Evolutionary conservation across 2,329 filamentous ascomycete genomes (phyloP).

Genomic region (Aspergillus cejpii): DNA sequence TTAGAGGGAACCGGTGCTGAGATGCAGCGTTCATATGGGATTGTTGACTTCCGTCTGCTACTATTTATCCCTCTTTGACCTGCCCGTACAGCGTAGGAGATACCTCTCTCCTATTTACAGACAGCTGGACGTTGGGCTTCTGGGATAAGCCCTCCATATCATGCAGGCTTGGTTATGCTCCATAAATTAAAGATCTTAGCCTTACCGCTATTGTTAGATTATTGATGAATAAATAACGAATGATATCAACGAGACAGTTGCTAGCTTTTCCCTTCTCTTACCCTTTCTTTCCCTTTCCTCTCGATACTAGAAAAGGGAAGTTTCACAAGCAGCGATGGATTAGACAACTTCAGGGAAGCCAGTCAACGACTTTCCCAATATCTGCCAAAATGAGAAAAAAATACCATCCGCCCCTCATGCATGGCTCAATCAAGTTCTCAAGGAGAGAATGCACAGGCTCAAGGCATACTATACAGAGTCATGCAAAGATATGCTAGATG

Average conservation of each 20-base stretch:
- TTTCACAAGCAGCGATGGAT: too few species aligned
- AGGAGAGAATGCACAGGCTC: not conserved
- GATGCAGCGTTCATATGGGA: not conserved
- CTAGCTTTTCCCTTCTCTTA: not conserved
- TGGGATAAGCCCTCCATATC: too few species aligned
- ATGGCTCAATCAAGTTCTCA: not conserved
- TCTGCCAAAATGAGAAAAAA: not conserved
- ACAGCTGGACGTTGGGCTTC: too few species aligned
- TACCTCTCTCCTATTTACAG: not conserved
- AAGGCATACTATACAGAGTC: not conserved
- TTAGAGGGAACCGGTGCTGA: slow-evolving; percentile 38
- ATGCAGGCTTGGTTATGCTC: not conserved
- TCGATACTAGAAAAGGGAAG: not conserved
- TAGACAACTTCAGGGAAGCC: not conserved
- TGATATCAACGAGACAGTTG: not conserved
- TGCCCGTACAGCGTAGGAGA: not conserved
- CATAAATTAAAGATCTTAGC: not conserved
- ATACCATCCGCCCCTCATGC: not conserved
- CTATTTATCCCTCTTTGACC: not conserved
- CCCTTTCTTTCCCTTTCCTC: not conserved
- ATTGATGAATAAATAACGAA: not conserved
- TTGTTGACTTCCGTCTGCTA: not conserved
- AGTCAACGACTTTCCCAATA: not conserved
- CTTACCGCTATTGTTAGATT: not conserved
- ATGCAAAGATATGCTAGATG: not conserved